Evolutionary conservation across 2,329 filamentous ascomycete species (phyloP), one percentile per base, ranked within the genome.

Genomic region (Colletotrichum cordylinicola): DNA sequence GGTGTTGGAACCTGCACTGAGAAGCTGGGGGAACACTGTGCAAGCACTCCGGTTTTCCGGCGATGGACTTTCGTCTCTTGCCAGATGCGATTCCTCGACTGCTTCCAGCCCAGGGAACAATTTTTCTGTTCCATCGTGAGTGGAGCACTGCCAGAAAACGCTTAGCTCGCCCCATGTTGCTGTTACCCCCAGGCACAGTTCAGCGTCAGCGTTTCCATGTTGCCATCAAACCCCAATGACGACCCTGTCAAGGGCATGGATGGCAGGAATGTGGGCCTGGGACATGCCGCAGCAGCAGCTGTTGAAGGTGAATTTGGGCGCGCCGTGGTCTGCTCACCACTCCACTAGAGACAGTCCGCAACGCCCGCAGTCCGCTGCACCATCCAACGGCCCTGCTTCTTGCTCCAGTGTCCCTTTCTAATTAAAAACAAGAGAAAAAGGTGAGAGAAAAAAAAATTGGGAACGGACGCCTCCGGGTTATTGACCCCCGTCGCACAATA

Each of bases 341-440:
- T 75, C 73, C 70, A 75, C 73, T 37, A 35, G 37, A 68, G 43
- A 33, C 66, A 16, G 67, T 35, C 48, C 70, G 56, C 68, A 37
- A 65, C 73, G 70, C 73, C 73, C 73, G 73, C 70, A 72, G 56
- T 58, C 56, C 69, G 58, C 29, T 33, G 31, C 29, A 66, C 52
- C 52, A 61, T 62, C 33, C 68, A 58, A 52, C 43, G n/a, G n/a
- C 4, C 43, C 43, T 52, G 43, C 18, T 4, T 52, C n/a, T 52
- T 52, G n/a, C 43, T 52, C 43, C 43, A 52, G 43, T 72, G 21
- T 31, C 43, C 67, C 33, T 43, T 61, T 61, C 56, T 62, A 68
- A 52, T 73, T 61, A 68, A 39, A 43, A 68, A 52, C 18, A 67
- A 8, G 24, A 55, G 39, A 62, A 74, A 74, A 66, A 70, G 33